Conservation (phyloP, 768 basidiomycete species). For the Lanmaoa pseudosensibilis region DNA sequence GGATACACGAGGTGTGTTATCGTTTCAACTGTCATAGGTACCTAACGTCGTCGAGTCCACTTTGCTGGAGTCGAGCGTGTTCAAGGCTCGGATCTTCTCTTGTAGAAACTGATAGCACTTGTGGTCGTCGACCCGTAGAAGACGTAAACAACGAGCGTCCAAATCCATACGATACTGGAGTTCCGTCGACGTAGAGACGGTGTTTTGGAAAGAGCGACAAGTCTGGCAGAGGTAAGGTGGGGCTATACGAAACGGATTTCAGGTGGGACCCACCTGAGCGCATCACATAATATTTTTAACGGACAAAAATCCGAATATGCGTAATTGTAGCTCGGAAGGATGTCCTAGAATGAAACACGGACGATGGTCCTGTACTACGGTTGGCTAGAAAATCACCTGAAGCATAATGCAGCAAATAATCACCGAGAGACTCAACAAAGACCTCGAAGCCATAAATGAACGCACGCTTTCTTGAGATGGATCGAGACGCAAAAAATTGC, state of each 20-base stretch:
- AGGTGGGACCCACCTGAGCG: not conserved
- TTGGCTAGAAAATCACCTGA: not conserved
- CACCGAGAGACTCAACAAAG: not conserved
- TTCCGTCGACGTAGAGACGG: not conserved
- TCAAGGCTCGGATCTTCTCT: not conserved
- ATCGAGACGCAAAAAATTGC: slow-evolving; percentile 14
- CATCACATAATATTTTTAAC: not conserved
- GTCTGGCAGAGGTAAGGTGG: not conserved
- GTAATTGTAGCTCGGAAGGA: not conserved
- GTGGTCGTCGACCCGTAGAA: not conserved
- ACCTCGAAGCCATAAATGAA: not conserved
- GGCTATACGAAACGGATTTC: not conserved
- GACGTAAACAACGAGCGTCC: not conserved
- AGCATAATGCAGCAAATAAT: not conserved
- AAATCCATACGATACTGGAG: not conserved
- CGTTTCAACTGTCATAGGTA: not conserved
- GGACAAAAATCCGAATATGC: not conserved
- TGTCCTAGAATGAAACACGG: not conserved
- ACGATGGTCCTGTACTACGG: not conserved
- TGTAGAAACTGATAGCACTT: not conserved
- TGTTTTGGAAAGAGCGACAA: not conserved
- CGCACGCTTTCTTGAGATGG: not conserved
- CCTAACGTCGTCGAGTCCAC: not conserved
- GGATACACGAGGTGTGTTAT: not conserved
- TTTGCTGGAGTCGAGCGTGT: not conserved